Percentiles rank a stretch among this genome's conserved stretches.
Conservation (phyloP, 2,329 filamentous ascomycete genomes). For the Talaromyces sp. region DNA sequence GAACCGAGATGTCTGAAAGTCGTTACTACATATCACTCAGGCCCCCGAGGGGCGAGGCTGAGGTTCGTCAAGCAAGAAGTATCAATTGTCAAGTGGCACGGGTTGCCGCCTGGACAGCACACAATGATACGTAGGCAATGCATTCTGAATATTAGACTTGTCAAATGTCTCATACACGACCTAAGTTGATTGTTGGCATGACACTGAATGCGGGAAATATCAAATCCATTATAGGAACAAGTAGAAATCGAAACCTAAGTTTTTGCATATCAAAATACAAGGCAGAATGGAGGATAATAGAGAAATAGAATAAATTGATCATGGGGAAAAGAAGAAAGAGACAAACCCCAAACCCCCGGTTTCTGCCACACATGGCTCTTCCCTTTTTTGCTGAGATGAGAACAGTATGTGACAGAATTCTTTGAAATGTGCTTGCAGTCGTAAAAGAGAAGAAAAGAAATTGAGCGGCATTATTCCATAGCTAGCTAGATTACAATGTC, state of each 20-base stretch:
- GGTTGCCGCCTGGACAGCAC: not conserved
- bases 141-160: not conserved
- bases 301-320: not conserved
- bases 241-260: not conserved
- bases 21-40: not conserved
- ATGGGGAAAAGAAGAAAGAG: not conserved
- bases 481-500: slow-evolving; percentile 20
- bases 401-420: not conserved
- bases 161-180: not conserved
- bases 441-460: slow-evolving; percentile 7
- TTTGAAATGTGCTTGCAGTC: slow-evolving; percentile 1
- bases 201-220: not conserved
- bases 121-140: not conserved
- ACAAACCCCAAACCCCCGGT: slow-evolving; percentile 2
- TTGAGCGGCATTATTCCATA: slow-evolving; percentile 18
- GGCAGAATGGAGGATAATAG: not conserved
- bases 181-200: not conserved
- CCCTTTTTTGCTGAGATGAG: not conserved
- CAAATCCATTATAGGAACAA: no score
- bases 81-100: not conserved
- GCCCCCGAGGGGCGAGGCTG: not conserved
- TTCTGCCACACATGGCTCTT: slow-evolving; percentile 8
- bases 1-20: no score
- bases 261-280: not conserved
- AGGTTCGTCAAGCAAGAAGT: not conserved